Percentiles rank a stretch among this genome's conserved stretches.
phyloP scores from a whole-genome alignment of 768 basidiomycete genomes.

The Suillus weaverae region DNA sequence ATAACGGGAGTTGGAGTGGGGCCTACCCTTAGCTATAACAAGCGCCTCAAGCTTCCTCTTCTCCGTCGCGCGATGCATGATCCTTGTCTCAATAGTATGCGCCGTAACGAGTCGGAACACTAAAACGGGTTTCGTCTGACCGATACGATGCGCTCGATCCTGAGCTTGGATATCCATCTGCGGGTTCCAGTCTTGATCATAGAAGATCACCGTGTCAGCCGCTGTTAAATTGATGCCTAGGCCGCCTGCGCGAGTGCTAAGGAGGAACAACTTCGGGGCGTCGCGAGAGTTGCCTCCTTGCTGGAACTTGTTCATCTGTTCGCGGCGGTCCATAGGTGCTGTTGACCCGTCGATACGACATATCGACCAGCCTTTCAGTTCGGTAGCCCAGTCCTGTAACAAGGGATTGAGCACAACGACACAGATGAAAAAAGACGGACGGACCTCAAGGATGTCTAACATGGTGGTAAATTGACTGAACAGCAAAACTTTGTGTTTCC shows the following conservation, averaged over 20 bases:
- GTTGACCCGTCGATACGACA: conserved; percentile 94
- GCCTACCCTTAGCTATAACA: conserved; percentile 86
- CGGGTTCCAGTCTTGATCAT: conserved; percentile 53
- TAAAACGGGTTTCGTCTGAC: conserved; percentile 88
- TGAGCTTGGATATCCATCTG: conserved; percentile 98
- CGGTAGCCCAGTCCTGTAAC: conserved; percentile 79
- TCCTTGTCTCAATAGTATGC: conserved; percentile 89
- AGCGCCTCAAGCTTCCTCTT: conserved; percentile 91
- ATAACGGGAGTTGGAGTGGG: no score
- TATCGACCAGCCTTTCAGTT: conserved; percentile 77
- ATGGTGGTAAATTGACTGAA: conserved; percentile 96
- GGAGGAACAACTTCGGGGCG: conserved; percentile 75
- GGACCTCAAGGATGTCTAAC: conserved; percentile 91
- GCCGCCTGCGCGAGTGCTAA: conserved; percentile 94
- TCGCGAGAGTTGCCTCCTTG: conserved; percentile 57
- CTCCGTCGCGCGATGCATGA: conserved; percentile 84
- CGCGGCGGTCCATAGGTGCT: conserved; percentile 74
- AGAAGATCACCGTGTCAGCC: conserved; percentile 32
- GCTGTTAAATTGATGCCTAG: conserved; percentile 96
- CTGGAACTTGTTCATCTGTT: conserved; percentile 87
- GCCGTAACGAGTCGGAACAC: conserved; percentile 85
- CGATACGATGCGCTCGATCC: conserved; percentile 94
- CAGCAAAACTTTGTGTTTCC: conserved; percentile 81
- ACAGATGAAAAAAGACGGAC: conserved; percentile 10
- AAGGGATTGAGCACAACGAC: not conserved